phyloP scores from a whole-genome alignment of 441 rosid genomes.

The Hypseocharis bilobata region DNA sequence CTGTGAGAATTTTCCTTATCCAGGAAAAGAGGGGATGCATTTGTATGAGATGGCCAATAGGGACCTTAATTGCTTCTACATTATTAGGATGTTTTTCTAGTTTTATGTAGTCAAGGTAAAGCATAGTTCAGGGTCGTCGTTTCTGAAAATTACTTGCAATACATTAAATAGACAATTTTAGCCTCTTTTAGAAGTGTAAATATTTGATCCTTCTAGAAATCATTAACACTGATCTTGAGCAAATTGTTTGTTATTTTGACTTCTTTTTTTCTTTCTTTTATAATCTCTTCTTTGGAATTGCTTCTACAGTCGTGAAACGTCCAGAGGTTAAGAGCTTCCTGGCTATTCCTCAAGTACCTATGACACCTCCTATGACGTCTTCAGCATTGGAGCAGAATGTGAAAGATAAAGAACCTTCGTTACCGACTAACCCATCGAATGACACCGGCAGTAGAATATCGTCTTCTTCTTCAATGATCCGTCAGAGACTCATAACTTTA shows the following conservation, averaged over 20 bases:
- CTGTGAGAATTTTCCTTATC: neutral
- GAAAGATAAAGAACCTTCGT: neutral
- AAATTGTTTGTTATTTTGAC: neutral
- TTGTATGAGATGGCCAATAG: too few relatives aligned
- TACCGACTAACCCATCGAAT: slow-evolving; percentile 21
- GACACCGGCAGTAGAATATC: slow-evolving; percentile 22
- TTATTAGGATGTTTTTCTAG: too few relatives aligned
- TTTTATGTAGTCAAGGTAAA: too few relatives aligned
- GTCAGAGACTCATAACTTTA: slow-evolving; percentile 28
- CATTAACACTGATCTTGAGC: too few relatives aligned
- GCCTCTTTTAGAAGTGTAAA: too few relatives aligned
- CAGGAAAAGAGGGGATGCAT: neutral
- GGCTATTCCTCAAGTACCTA: slow-evolving; percentile 25
- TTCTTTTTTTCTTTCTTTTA: neutral
- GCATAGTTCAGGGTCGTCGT: too few relatives aligned
- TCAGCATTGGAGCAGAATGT: slow-evolving; percentile 10
- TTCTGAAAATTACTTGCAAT: too few relatives aligned
- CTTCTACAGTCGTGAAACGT: slow-evolving; percentile 30
- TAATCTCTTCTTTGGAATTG: neutral
- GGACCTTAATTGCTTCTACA: too few relatives aligned
- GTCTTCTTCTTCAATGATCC: slow-evolving; percentile 28
- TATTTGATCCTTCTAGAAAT: too few relatives aligned
- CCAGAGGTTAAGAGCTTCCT: slow-evolving; percentile 37
- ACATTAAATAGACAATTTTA: too few relatives aligned
- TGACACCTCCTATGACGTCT: slow-evolving; percentile 20